Evolutionary conservation across 345 rosid genomes (phyloP).

Genomic region (Aurinia saxatilis): DNA sequence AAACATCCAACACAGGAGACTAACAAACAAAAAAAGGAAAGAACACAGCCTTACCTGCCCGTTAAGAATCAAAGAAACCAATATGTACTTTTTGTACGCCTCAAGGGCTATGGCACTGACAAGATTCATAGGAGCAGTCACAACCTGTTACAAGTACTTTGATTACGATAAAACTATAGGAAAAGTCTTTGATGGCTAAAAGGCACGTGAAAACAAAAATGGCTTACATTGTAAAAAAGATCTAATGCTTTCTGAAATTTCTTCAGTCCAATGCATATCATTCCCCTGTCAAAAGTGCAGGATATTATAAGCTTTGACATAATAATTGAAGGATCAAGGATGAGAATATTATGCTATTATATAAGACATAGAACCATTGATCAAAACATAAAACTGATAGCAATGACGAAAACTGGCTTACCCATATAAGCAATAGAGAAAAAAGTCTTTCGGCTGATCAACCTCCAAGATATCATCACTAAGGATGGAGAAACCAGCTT

Average conservation of each 20-base stretch:
- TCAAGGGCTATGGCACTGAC: slow-evolving; percentile 82
- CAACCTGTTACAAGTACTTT: slow-evolving; percentile 46
- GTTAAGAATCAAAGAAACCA: slow-evolving; percentile 75
- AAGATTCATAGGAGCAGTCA: slow-evolving; percentile 83
- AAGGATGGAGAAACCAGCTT: slow-evolving; percentile 65
- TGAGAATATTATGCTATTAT: not conserved
- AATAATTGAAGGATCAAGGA: not conserved
- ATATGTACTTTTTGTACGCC: slow-evolving; percentile 81
- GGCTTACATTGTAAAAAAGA: slow-evolving; percentile 73
- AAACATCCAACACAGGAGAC: not conserved
- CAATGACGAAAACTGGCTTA: slow-evolving; percentile 30
- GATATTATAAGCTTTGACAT: not conserved
- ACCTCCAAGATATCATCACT: slow-evolving; percentile 84
- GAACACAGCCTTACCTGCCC: slow-evolving; percentile 57
- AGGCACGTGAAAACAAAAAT: not conserved
- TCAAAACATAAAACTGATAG: not conserved
- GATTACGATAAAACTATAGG: slow-evolving; percentile 5
- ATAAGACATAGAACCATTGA: not conserved
- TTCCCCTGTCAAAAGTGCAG: slow-evolving; percentile 54
- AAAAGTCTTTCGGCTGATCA: slow-evolving; percentile 84
- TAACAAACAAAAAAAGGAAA: not conserved
- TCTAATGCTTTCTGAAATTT: slow-evolving; percentile 75
- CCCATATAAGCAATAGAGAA: slow-evolving; percentile 94
- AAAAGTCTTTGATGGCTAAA: not conserved
- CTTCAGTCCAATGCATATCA: slow-evolving; percentile 88